phyloP scores from a whole-genome alignment of 23 red algal genomes.

The Cyanidium caldarium region DNA sequence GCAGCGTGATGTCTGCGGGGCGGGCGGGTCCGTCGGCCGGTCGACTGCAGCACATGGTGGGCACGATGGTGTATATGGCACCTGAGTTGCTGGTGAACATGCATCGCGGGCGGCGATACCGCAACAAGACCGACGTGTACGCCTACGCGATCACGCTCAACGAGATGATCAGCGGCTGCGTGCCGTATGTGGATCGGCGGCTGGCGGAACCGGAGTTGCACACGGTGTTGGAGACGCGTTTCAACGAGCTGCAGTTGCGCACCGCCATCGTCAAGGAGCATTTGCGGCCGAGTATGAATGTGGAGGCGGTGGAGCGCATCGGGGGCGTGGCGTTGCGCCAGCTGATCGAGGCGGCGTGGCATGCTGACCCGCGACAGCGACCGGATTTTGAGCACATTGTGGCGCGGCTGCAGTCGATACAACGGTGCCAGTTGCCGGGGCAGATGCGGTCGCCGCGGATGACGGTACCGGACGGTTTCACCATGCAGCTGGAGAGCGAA shows the following conservation, averaged over 20 bases:
- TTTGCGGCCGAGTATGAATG: slow-evolving; percentile 31
- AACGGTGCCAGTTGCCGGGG: too few relatives aligned
- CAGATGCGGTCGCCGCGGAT: background rate
- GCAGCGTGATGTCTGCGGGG: background rate
- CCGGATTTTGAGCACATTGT: slow-evolving; percentile 36
- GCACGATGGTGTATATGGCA: slow-evolving; percentile 88
- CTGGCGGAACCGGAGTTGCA: slow-evolving; percentile 77
- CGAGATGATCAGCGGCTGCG: slow-evolving; percentile 52
- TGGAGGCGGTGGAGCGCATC: slow-evolving; percentile 18
- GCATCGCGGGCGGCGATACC: background rate
- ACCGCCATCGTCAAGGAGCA: slow-evolving; percentile 69
- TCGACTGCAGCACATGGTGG: slow-evolving; percentile 81
- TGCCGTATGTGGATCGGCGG: slow-evolving; percentile 81
- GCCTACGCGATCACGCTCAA: slow-evolving; percentile 75
- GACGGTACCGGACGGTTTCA: background rate
- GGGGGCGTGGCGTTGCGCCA: slow-evolving; percentile 34
- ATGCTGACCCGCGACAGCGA: slow-evolving; percentile 36
- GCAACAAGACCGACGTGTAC: slow-evolving; percentile 45
- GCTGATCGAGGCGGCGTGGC: slow-evolving; percentile 56
- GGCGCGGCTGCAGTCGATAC: slow-evolving; percentile 1
- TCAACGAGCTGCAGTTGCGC: slow-evolving; percentile 72
- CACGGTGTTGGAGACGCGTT: slow-evolving; percentile 93
- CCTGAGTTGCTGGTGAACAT: slow-evolving; percentile 48
- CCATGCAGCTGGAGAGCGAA: background rate
- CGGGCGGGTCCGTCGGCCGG: slow-evolving; percentile 63